phyloP scores from a whole-genome alignment of 2,329 filamentous ascomycete genomes.

The Nakataea oryzae region DNA sequence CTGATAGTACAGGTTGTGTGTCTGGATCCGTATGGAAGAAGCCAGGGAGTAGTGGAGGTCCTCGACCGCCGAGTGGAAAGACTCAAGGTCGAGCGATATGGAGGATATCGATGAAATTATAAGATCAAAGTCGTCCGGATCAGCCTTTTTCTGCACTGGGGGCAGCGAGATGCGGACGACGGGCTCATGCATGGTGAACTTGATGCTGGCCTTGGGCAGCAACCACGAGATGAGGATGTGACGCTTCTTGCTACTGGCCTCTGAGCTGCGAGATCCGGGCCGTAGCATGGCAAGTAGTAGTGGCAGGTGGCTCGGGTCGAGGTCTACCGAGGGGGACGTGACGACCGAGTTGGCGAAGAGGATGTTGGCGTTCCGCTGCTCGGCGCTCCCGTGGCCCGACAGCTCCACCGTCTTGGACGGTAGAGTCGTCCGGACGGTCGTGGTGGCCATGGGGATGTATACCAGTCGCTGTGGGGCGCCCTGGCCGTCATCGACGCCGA shows the following conservation, averaged over 20 bases:
- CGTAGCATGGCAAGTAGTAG: conserved; percentile 69
- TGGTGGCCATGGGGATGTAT: conserved; percentile 96
- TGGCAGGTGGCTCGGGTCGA: conserved; percentile 86
- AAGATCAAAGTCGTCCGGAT: conserved; percentile 79
- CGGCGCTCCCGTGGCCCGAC: conserved; percentile 56
- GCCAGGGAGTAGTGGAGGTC: conserved; percentile 80
- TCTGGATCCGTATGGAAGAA: conserved; percentile 72
- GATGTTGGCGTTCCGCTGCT: conserved; percentile 90
- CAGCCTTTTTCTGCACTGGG: conserved; percentile 53
- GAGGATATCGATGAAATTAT: conserved; percentile 94
- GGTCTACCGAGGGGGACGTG: conserved; percentile 87
- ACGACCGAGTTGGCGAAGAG: conserved; percentile 93
- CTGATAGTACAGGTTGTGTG: conserved; percentile 90
- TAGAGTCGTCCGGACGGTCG: conserved; percentile 84
- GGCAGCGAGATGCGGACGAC: conserved; percentile 84
- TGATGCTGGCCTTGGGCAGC: conserved; percentile 86
- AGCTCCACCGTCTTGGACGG: conserved; percentile 89
- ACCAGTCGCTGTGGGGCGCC: conserved; percentile 77
- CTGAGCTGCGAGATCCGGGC: conserved; percentile 30
- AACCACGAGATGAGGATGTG: conserved; percentile 78
- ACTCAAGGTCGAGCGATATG: conserved; percentile 85
- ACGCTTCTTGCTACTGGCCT: conserved; percentile 32
- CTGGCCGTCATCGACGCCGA: conserved; percentile 84
- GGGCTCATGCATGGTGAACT: conserved; percentile 93
- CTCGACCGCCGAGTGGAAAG: conserved; percentile 79